These are phyloP conservation scores for Fusarium pseudograminearum DNA, from an alignment of 2,329 filamentous ascomycete genomes.

Conservation along the genomic window DNA sequence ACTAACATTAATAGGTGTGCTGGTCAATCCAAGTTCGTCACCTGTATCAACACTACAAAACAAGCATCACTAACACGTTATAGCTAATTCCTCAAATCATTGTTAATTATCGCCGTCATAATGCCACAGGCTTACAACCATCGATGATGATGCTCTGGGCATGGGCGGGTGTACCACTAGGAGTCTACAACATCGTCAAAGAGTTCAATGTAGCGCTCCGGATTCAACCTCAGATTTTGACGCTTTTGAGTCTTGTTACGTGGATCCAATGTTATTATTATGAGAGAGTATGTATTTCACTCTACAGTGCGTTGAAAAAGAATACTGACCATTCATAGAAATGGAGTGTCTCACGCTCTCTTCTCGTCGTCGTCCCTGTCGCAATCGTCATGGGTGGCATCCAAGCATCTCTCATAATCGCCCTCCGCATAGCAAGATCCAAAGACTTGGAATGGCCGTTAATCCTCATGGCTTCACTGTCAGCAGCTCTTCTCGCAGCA, in stretches of 20 bases:
- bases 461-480: conserved; percentile 74
- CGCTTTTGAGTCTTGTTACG: conserved; percentile 56
- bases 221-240: conserved; percentile 59
- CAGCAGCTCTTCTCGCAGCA: conserved; percentile 71
- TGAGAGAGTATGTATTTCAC: conserved; percentile 47
- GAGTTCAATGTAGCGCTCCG: conserved; percentile 57
- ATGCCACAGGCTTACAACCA: conserved; percentile 73
- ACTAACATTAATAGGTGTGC: conserved; percentile 58
- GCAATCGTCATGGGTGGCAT: conserved; percentile 68
- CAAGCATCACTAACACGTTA: not conserved
- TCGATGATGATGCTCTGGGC: conserved; percentile 81
- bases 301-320: rapidly evolving
- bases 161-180: conserved; percentile 74
- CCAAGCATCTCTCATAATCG: conserved; percentile 70
- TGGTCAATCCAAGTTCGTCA: conserved; percentile 71
- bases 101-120: conserved; percentile 74
- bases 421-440: conserved; percentile 60
- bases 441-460: conserved; percentile 68
- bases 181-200: conserved; percentile 61
- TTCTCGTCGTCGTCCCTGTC: conserved; percentile 63
- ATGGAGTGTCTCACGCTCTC: conserved; percentile 64
- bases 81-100: conserved; percentile 77
- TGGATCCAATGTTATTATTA: conserved; percentile 61
- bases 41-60: not conserved
- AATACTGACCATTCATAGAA: conserved; percentile 54